phyloP scores from a whole-genome alignment of 108 stramenopile genomes.

The Tribonema minus region DNA sequence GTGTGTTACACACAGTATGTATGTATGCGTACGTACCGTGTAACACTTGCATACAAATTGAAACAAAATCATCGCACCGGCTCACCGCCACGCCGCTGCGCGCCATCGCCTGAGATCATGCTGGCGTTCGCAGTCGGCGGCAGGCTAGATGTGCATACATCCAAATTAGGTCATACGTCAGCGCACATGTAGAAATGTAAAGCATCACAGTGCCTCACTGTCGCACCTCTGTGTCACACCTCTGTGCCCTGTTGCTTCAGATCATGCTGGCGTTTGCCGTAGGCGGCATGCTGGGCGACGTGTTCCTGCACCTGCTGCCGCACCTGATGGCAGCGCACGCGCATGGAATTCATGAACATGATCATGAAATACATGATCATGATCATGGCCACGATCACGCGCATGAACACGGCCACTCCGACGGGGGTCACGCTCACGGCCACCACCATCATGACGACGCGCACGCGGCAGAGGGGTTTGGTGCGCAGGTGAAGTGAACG shows the following conservation, averaged over 20 bases:
- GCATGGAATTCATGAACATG: background rate
- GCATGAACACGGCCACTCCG: background rate
- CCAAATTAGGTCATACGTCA: too few species aligned
- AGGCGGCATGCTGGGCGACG: conserved; percentile 55
- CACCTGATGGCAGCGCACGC: conserved; percentile 22
- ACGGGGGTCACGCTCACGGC: conserved; percentile 14
- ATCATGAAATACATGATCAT: conserved; percentile 37
- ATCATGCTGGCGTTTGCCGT: conserved; percentile 44
- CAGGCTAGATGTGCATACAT: too few species aligned
- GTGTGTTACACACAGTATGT: too few species aligned
- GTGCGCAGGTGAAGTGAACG: background rate
- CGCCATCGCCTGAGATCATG: too few species aligned
- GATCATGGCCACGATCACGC: background rate
- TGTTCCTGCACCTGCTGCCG: conserved; percentile 54
- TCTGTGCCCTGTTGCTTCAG: too few species aligned
- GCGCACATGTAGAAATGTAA: too few species aligned
- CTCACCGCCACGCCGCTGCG: too few species aligned
- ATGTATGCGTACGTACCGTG: too few species aligned
- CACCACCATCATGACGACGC: conserved; percentile 36
- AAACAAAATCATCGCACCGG: too few species aligned
- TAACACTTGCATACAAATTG: too few species aligned
- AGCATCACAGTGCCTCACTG: too few species aligned
- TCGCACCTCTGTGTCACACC: background rate
- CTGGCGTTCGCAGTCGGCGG: too few species aligned
- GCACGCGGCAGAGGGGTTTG: background rate